Base-by-base conservation (phyloP, 768 basidiomycete genomes). In the Mycena epipterygia region DNA sequence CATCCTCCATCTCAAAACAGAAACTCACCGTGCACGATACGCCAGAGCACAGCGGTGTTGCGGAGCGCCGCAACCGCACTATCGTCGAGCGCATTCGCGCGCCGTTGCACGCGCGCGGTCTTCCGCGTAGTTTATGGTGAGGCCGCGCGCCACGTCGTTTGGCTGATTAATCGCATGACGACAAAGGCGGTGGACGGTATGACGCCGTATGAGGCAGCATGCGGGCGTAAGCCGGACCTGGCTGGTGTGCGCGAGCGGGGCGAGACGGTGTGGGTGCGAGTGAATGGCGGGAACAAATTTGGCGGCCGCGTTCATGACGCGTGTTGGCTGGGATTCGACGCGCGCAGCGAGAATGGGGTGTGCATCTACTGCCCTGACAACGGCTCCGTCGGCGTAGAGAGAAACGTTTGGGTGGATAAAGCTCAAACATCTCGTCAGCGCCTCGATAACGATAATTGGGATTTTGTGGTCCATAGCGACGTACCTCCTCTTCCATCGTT, bases 31-130 rank as follows among this genome's bases (percentile, higher is more conserved):
- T 68, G 7, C 80, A 72, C 2, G 56, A 79, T 51, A 74, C 79
- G 3, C 79, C 79, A 6, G 48, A 75, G 53, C 76, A 80, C 30
- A 81, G 81, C 29, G 79, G 80, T 7, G 68, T 81, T 0, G 74
- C 79, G 0, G 78, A 82, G 58, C 71, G 70, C 0, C 62, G 71
- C 5, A 81, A 81, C 51, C 67, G 70, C 1, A 75, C 72, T 0
- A 48, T 79, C 3, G 33, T 76, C 5, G 75, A 80, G 39, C 44
- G 67, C 4, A 68, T 70, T 1, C 68, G 78, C 6, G 70, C 77
- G 1, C 59, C 80, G 64, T 67, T 81, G 3, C 37, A 69, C 11
- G 69, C 41, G 7, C 30, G 29, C 13, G n/a, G n/a, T n/a, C 52
- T 78, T 59, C n/a, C 55, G 60, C 1, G 41, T 0, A 53, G 32